phyloP scores from a whole-genome alignment of 345 rosid genomes.

The Gossypium anomalum region DNA sequence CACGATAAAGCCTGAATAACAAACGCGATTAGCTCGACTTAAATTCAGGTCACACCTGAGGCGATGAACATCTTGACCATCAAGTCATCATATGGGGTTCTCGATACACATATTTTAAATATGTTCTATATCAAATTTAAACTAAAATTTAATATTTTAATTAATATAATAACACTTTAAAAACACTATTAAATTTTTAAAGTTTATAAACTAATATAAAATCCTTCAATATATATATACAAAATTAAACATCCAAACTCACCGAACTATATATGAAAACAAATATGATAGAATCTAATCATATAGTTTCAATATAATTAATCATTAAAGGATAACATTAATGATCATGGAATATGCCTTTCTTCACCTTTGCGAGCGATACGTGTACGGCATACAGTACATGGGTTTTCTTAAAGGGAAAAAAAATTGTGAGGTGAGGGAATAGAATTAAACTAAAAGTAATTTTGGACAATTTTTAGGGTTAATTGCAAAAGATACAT shows the following conservation, averaged over 20 bases:
- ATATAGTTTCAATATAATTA: background rate
- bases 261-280: background rate
- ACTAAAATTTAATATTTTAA: too few relatives aligned
- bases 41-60: too few relatives aligned
- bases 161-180: too few relatives aligned
- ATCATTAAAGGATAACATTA: background rate
- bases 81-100: fast-evolving
- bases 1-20: fast-evolving
- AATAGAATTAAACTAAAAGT: background rate
- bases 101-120: too few relatives aligned
- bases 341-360: background rate
- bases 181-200: too few relatives aligned
- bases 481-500: too few relatives aligned
- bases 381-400: background rate
- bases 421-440: background rate
- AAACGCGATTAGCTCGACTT: fast-evolving
- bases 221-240: too few relatives aligned
- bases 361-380: background rate
- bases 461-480: background rate
- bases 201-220: too few relatives aligned
- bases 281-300: background rate
- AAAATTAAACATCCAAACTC: too few relatives aligned
- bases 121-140: too few relatives aligned
- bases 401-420: background rate
- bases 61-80: too few relatives aligned